These are phyloP conservation scores for Sophora flavescens DNA, from an alignment of 306 rosid species.

Conservation along the genomic window DNA sequence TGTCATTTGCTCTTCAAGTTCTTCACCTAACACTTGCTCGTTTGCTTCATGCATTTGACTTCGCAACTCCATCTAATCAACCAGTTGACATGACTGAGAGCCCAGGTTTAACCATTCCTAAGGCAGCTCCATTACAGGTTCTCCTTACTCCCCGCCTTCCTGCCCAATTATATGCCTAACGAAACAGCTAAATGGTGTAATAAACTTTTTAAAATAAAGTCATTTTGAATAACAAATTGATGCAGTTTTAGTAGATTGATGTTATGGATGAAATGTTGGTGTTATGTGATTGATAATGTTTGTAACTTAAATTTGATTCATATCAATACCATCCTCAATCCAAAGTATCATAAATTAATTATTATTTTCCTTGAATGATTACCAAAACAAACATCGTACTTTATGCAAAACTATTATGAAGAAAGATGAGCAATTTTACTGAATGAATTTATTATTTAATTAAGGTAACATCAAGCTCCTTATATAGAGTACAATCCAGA, in stretches of 20 bases:
- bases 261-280: background rate
- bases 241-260: background rate
- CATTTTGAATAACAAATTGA: background rate
- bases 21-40: constrained; percentile 62
- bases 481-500: too few relatives aligned
- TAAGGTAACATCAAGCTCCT: too few relatives aligned
- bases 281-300: background rate
- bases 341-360: too few relatives aligned
- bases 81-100: constrained; percentile 60
- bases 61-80: constrained; percentile 46
- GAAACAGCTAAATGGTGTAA: background rate
- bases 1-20: constrained; percentile 61
- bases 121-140: constrained; percentile 58
- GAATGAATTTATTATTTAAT: too few relatives aligned
- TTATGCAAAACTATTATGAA: too few relatives aligned
- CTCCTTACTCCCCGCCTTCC: constrained; percentile 63
- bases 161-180: constrained; percentile 44
- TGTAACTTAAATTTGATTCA: background rate
- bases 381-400: too few relatives aligned
- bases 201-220: background rate
- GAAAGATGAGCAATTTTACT: too few relatives aligned
- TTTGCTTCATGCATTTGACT: constrained; percentile 60
- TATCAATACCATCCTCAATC: too few relatives aligned
- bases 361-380: too few relatives aligned
- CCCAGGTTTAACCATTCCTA: constrained; percentile 60